These are phyloP conservation scores for Mycena chlorophos DNA, from an alignment of 768 basidiomycete species.

Conservation along the genomic window DNA sequence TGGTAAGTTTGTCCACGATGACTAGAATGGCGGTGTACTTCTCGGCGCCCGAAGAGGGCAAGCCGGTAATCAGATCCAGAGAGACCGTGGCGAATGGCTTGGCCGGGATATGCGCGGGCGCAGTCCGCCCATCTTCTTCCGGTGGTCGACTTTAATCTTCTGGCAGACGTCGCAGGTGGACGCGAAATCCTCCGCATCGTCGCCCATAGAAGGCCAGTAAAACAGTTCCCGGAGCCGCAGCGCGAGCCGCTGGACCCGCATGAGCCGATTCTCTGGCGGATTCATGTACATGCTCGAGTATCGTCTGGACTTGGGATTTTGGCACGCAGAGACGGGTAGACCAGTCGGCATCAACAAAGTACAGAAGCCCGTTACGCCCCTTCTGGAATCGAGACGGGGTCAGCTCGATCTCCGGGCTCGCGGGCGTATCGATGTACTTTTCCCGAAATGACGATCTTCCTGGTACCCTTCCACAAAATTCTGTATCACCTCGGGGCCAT, in stretches of 20 bases:
- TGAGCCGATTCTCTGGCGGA: constrained; percentile 3
- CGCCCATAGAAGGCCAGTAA: constrained; percentile 1
- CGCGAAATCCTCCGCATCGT: constrained; percentile 6
- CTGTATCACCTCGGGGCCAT: neutral
- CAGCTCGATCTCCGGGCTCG: neutral
- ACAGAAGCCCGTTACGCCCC: constrained; percentile 5
- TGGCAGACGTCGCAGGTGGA: constrained; percentile 2
- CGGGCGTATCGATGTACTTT: neutral
- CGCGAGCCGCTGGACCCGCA: neutral
- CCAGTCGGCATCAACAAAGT: constrained; percentile 15
- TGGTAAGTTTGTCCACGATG: constrained; percentile 34
- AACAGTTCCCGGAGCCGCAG: neutral
- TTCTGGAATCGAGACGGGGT: constrained; percentile 9
- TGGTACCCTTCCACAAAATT: neutral
- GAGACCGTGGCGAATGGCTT: constrained; percentile 10
- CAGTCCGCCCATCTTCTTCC: constrained; percentile 4
- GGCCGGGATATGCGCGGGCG: constrained; percentile 3
- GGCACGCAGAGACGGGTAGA: constrained; percentile 8
- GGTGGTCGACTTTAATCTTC: constrained; percentile 8
- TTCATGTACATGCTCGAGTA: neutral
- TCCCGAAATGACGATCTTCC: neutral
- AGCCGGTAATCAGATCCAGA: constrained; percentile 4
- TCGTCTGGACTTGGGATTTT: constrained; percentile 18
- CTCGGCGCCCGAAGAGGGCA: constrained; percentile 18
- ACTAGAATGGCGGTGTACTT: constrained; percentile 24